phyloP scores from a whole-genome alignment of 768 basidiomycete genomes.

The Hysterangium stoloniferum region DNA sequence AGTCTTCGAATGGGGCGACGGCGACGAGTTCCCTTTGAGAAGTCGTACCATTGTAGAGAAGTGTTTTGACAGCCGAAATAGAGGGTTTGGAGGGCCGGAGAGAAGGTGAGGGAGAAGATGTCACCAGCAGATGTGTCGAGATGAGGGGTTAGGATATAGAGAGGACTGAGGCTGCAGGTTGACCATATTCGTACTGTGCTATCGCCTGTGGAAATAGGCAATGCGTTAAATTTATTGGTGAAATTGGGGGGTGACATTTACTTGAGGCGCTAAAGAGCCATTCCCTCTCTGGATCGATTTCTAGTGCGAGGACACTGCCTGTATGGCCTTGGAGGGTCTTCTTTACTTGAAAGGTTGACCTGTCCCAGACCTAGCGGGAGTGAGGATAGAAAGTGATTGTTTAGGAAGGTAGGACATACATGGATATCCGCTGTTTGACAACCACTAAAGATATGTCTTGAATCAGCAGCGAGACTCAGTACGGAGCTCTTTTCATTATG shows the following conservation, averaged over 20 bases:
- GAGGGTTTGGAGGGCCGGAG: slow-evolving; percentile 53
- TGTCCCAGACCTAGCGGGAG: slow-evolving; percentile 75
- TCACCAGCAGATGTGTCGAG: slow-evolving; percentile 79
- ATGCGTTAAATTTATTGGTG: not conserved
- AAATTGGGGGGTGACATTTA: slow-evolving; percentile 32
- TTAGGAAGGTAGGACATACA: slow-evolving; percentile 32
- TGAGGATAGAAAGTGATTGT: slow-evolving; percentile 8
- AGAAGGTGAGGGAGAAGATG: slow-evolving; percentile 81
- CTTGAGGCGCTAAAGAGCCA: slow-evolving; percentile 93
- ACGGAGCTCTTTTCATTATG: slow-evolving; percentile 63
- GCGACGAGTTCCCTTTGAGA: slow-evolving; percentile 25
- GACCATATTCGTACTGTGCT: slow-evolving; percentile 89
- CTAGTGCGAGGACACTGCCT: slow-evolving; percentile 75
- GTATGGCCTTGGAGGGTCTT: slow-evolving; percentile 72
- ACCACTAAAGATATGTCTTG: slow-evolving; percentile 71
- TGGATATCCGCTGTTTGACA: slow-evolving; percentile 72
- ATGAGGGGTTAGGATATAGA: slow-evolving; percentile 74
- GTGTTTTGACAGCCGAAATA: slow-evolving; percentile 92
- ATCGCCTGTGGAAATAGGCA: slow-evolving; percentile 47
- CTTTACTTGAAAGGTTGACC: slow-evolving; percentile 58
- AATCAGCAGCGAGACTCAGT: slow-evolving; percentile 67
- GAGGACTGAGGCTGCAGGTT: slow-evolving; percentile 51
- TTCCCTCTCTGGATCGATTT: slow-evolving; percentile 61
- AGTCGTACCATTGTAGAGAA: slow-evolving; percentile 83
- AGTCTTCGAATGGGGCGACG: slow-evolving; percentile 14